Evolutionary conservation across 108 stramenopile genomes (phyloP), one percentile per base, ranked within the genome.

Genomic region (Skeletonema marinoi): DNA sequence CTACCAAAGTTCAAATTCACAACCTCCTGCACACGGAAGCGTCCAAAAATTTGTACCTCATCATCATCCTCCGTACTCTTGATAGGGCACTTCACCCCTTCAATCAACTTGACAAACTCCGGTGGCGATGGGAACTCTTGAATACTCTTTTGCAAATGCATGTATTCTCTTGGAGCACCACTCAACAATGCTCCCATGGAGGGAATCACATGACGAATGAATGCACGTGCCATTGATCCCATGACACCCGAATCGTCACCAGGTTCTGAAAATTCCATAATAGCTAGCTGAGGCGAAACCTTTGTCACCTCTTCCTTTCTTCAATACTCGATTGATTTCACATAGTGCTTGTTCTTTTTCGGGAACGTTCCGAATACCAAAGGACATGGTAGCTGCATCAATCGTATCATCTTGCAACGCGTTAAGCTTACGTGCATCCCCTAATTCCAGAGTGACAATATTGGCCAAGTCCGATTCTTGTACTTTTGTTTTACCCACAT

Each of bases 301-400:
- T 16, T n/a, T 31, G 19, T 65, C 39, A 31, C 14, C 3, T 11
- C 29, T 16, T 14, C 68, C 50, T 14, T 87, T 87, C 60, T 85
- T 90, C 29, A 95, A 62, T 2, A 93, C 83, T 39, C 86, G 76
- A 73, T 90, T 87, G 19, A 93, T 93, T 84, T 93, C 88, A 70
- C 93, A 91, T 30, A 96, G 71, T 4, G 90, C 95, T n/a, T 42
- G 30, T 42, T 85, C 82, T 41, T 83, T 81, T 31, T 93, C 90
- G 5, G 89, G 89, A 8, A 90, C 85, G 74, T 98, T 98, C 10
- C 97, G 90, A 76, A 98, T 98, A 4, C 97, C 97, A 88, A 98
- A 98, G 9, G 95, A 82, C 93, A 98, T 97, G 66, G 96, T 96
- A 32, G 94, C 90, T n/a, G 87, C 95, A 81, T 98, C 88, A 70